Percentiles rank a stretch among this genome's conserved stretches.
Conservation (phyloP, 768 basidiomycete species). For the Boletus subcaerulescens region DNA sequence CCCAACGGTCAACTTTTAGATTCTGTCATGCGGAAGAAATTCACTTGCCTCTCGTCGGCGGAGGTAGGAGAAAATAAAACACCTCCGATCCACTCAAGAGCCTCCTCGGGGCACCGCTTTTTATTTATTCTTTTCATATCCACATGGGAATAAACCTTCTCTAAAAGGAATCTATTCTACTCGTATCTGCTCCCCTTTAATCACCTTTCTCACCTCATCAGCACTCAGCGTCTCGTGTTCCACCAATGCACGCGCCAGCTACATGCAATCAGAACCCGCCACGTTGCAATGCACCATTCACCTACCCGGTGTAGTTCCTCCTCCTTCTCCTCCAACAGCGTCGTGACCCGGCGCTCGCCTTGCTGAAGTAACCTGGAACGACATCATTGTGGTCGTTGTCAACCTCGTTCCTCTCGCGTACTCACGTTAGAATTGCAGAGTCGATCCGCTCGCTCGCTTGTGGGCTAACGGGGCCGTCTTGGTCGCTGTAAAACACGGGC, state of each 20-base stretch:
- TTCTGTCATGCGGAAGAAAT: constrained; percentile 1
- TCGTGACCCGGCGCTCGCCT: constrained; percentile 63
- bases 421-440: constrained; percentile 78
- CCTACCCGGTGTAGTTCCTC: constrained; percentile 74
- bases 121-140: not conserved
- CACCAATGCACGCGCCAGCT: constrained; percentile 90
- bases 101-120: not conserved
- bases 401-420: constrained; percentile 4
- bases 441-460: constrained; percentile 84
- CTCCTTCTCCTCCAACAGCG: constrained; percentile 61
- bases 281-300: constrained; percentile 3
- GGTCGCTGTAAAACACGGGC: constrained; percentile 77
- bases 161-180: not conserved
- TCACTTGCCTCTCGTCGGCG: constrained; percentile 43
- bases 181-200: constrained; percentile 79
- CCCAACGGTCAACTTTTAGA: not conserved
- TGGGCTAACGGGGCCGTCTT: constrained; percentile 67
- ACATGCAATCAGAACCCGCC: not conserved
- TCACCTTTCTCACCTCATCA: constrained; percentile 82
- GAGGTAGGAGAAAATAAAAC: constrained; percentile 44
- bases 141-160: not conserved
- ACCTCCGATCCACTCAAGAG: not conserved
- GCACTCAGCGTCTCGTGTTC: constrained; percentile 91
- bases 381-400: not conserved
- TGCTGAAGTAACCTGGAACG: constrained; percentile 57